Evolutionary conservation across 176 grass and related monocot species (phyloP).

Genomic region (Ampelocalamus luodianensis): DNA sequence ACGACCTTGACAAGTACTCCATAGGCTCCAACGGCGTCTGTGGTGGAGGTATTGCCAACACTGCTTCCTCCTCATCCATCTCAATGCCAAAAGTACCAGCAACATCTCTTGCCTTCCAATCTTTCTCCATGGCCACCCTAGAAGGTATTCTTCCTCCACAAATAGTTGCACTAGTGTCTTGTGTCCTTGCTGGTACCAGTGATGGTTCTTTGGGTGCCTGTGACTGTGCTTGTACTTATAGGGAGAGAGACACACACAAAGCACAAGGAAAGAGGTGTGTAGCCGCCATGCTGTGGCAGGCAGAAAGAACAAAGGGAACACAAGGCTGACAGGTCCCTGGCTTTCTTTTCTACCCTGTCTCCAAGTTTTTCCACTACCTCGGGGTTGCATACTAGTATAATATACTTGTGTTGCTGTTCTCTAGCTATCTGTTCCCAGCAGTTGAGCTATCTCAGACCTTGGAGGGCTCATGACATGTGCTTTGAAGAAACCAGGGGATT

Average conservation of each 20-base stretch:
- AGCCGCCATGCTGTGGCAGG: conserved; percentile 51
- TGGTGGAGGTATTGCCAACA: conserved; percentile 58
- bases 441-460: conserved; percentile 58
- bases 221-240: conserved; percentile 50
- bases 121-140: conserved; percentile 50
- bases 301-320: conserved; percentile 55
- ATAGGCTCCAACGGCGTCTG: conserved; percentile 83
- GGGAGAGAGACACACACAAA: conserved; percentile 54
- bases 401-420: conserved; percentile 41
- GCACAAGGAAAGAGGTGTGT: conserved; percentile 62
- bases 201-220: not conserved
- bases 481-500: conserved; percentile 16
- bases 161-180: not conserved
- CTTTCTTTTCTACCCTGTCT: conserved; percentile 49
- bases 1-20: conserved; percentile 81
- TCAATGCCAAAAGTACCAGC: conserved; percentile 28
- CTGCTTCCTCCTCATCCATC: conserved; percentile 45
- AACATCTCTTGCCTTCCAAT: conserved; percentile 49
- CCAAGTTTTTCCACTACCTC: conserved; percentile 36
- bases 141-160: not conserved
- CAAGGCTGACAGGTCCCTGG: conserved; percentile 66
- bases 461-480: conserved; percentile 24
- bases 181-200: conserved; percentile 7
- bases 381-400: conserved; percentile 10
- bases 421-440: conserved; percentile 38